phyloP scores from a whole-genome alignment of 2,329 filamentous ascomycete species.

The Fulvia fulva region DNA sequence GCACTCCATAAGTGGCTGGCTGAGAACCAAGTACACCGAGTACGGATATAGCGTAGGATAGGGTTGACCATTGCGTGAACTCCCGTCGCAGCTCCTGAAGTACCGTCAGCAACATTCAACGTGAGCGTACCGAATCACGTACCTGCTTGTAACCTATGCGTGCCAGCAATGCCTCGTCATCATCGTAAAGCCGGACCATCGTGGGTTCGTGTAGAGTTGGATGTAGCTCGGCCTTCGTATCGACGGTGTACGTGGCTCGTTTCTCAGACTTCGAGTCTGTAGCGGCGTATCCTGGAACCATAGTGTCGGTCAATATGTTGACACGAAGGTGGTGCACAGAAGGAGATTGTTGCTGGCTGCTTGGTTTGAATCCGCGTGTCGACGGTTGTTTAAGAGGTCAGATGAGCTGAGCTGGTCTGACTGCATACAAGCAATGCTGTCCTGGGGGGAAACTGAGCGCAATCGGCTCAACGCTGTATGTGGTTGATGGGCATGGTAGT shows the following conservation, averaged over 20 bases:
- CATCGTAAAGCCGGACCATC: conserved; percentile 37
- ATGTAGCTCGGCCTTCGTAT: not conserved
- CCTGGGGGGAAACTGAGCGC: not conserved
- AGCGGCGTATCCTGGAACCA: conserved; percentile 12
- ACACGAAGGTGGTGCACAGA: not conserved
- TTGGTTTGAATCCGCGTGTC: too few relatives aligned
- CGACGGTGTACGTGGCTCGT: not conserved
- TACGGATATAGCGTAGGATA: conserved; percentile 64
- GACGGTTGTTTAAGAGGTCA: not conserved
- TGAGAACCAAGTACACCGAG: conserved; percentile 63
- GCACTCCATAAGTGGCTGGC: conserved; percentile 59
- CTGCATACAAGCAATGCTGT: not conserved
- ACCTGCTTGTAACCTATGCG: conserved; percentile 63
- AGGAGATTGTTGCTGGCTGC: not conserved
- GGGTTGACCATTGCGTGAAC: conserved; percentile 63
- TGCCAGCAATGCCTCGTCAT: conserved; percentile 58
- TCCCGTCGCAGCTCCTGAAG: conserved; percentile 57
- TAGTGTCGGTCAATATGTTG: conserved; percentile 5
- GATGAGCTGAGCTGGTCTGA: not conserved
- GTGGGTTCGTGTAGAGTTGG: not conserved
- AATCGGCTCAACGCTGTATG: not conserved
- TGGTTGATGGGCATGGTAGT: not conserved
- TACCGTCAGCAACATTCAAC: conserved; percentile 14
- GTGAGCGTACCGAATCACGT: conserved; percentile 14
- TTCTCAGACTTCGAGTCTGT: conserved; percentile 9